Evolutionary conservation across 331 rosid genomes (phyloP), one percentile per base, ranked within the genome.

Genomic region (Saraca asoca): DNA sequence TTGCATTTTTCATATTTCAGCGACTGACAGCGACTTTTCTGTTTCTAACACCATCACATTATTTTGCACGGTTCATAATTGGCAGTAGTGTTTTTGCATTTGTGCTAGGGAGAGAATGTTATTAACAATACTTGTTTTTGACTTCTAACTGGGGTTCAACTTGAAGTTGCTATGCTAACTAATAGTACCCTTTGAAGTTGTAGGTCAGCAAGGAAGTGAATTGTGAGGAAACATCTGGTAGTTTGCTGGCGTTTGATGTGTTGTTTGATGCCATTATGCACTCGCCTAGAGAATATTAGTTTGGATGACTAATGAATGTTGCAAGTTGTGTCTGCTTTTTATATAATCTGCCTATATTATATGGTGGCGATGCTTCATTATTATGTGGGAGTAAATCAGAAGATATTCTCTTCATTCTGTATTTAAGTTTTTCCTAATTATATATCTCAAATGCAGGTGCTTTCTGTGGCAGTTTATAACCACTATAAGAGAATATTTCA

Each of bases 391-490:
- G 39, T 34, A 31, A 37, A 46, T 4, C 11, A 34, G 57, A 5
- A 15, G 38, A 38, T 42, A 38, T 46, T 8, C 34, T 59, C 15
- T 62, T 38, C 20, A 43, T 35, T 58, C 49, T 29, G 15, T 31
- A 2, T 61, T 49, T 24, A 24, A 24, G 31, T 24, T 24, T 24
- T 51, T 66, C 52, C 7, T 62, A 29, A 68, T 43, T 16, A 35
- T 68, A 12, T 71, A 45, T 48, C 68, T 75, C 31, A 29, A 45
- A 48, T 83, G 61, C 76, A 93, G 97, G 98, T 93, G 73, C 90
- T 88, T 51, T 80, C 98, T 53, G 96, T 93, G 74, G 95, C 96
- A 38, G 98, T 93, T 56, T 93, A 90, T 85, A 93, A 93, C 78
- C 98, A 93, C 70, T 93, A 93, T 72, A 88, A 90, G 88, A 88